A percentile compares a stretch with the other conserved stretches of the same genome.
Conservation (phyloP, 2,329 filamentous ascomycete genomes). For the Cladosporium phlei region DNA sequence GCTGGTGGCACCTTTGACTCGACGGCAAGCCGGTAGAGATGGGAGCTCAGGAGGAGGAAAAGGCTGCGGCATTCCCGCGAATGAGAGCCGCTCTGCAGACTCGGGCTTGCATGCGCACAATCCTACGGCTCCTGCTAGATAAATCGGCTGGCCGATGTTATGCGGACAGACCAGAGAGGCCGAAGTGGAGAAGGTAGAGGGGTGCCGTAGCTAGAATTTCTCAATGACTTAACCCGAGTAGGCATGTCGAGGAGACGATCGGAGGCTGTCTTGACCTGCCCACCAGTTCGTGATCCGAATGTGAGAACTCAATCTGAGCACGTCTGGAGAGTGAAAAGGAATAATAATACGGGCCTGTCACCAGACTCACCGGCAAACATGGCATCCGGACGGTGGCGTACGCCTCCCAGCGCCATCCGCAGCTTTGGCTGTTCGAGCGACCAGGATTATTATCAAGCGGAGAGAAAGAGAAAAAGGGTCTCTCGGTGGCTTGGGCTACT, state of each 20-base stretch:
- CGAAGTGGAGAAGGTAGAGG: constrained; percentile 7
- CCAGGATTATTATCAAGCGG: neutral
- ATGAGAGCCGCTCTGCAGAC: constrained; percentile 8
- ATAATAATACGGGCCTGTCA: too few relatives aligned
- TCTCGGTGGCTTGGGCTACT: too few relatives aligned
- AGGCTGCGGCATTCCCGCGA: constrained; percentile 1
- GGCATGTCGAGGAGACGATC: neutral
- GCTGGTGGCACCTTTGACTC: neutral
- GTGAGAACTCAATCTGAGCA: constrained; percentile 10
- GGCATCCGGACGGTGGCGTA: too few relatives aligned
- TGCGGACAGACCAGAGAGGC: constrained; percentile 1
- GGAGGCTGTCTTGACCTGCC: neutral
- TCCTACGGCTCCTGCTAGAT: constrained; percentile 11
- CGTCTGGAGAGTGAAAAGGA: too few relatives aligned
- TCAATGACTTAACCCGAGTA: neutral
- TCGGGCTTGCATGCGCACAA: neutral
- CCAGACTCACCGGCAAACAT: too few relatives aligned
- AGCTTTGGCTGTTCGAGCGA: neutral
- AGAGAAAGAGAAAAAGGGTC: neutral
- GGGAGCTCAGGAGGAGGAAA: too few relatives aligned
- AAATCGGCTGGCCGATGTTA: constrained; percentile 6
- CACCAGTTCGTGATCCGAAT: constrained; percentile 3
- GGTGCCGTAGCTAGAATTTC: too few relatives aligned
- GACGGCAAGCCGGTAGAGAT: neutral
- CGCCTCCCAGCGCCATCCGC: constrained; percentile 12